Evolutionary conservation across 352 stramenopile genomes (phyloP).

Genomic region (Pythium aphanidermatum): DNA sequence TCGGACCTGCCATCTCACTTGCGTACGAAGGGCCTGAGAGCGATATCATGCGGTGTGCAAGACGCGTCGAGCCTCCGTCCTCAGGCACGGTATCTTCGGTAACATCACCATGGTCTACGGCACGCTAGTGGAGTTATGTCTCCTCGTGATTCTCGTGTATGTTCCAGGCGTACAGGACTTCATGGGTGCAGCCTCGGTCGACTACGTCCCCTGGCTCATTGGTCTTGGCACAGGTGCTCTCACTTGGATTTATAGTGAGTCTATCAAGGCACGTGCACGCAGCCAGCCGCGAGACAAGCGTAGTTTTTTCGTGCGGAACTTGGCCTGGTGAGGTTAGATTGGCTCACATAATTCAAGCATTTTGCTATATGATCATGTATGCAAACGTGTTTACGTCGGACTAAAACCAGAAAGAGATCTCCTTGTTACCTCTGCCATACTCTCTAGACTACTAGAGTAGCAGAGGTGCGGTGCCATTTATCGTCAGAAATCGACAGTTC

Average conservation of each 20-base stretch:
- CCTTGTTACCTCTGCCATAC: no score
- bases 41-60: conserved; percentile 87
- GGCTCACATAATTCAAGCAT: no score
- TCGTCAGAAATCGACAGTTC: no score
- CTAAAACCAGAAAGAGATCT: no score
- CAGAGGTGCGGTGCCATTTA: no score
- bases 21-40: conserved; percentile 74
- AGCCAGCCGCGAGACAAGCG: neutral
- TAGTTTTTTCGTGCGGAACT: conserved; percentile 1
- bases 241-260: conserved; percentile 36
- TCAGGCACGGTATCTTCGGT: conserved; percentile 67
- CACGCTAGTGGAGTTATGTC: conserved; percentile 28
- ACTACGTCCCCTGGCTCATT: conserved; percentile 46
- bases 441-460: no score
- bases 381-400: no score
- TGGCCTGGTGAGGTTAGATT: neutral
- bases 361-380: no score
- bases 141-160: conserved; percentile 43
- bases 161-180: conserved; percentile 36
- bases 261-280: conserved; percentile 20
- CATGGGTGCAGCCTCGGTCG: conserved; percentile 26
- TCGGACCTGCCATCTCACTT: conserved; percentile 85
- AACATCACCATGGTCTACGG: conserved; percentile 71
- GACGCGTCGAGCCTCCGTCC: conserved; percentile 69
- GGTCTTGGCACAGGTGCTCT: conserved; percentile 23